Evolutionary conservation across 768 basidiomycete species (phyloP).

Genomic region (Mycena albidolilacea): DNA sequence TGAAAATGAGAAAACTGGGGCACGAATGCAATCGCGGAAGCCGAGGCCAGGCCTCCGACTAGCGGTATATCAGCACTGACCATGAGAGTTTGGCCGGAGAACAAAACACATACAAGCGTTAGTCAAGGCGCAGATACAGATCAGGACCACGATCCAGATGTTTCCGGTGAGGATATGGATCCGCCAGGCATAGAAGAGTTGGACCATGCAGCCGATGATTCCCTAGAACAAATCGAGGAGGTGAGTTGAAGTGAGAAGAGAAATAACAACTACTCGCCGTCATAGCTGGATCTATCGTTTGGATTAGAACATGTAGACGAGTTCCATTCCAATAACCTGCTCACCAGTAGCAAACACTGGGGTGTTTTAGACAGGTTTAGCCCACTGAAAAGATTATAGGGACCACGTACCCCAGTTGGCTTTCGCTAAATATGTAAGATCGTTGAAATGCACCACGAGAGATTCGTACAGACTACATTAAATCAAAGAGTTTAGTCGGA

Average conservation of each 20-base stretch:
- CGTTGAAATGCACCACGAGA: slow-evolving; percentile 53
- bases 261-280: slow-evolving; percentile 30
- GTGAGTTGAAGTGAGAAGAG: neutral
- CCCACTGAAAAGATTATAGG: neutral
- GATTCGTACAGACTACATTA: slow-evolving; percentile 50
- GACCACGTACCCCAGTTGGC: slow-evolving; percentile 42
- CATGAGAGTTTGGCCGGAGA: neutral
- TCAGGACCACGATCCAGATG: slow-evolving; percentile 26
- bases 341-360: slow-evolving; percentile 45
- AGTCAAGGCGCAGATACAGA: slow-evolving; percentile 36
- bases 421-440: slow-evolving; percentile 44
- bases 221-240: slow-evolving; percentile 30
- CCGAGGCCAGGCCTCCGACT: slow-evolving; percentile 42
- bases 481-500: neutral
- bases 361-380: neutral
- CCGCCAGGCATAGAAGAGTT: slow-evolving; percentile 48
- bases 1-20: slow-evolving; percentile 44
- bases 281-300: slow-evolving; percentile 42
- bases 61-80: neutral
- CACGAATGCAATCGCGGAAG: slow-evolving; percentile 39
- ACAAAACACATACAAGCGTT: slow-evolving; percentile 37
- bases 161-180: slow-evolving; percentile 39
- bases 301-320: neutral
- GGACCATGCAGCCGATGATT: slow-evolving; percentile 43
- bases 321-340: neutral